Evolutionary conservation across 768 basidiomycete species (phyloP).

Genomic region (Chalciporus chontae): DNA sequence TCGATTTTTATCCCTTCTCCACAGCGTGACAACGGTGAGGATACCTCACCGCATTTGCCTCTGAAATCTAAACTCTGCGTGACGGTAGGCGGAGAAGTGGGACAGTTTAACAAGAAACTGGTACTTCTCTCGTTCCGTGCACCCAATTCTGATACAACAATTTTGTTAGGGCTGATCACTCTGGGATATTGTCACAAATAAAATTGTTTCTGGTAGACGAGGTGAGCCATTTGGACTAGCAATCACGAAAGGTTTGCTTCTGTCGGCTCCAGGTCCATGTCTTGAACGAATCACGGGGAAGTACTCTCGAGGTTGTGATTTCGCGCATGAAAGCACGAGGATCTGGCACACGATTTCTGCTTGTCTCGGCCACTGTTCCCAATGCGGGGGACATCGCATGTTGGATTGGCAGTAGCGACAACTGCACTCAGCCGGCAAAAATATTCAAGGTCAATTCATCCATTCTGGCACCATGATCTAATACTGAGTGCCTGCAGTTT

Average conservation of each 20-base stretch:
- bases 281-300: constrained; percentile 85
- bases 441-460: constrained; percentile 59
- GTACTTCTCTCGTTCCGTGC: constrained; percentile 43
- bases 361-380: constrained; percentile 92
- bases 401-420: constrained; percentile 66
- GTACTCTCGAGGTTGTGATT: constrained; percentile 91
- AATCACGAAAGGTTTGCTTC: not conserved
- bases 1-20: constrained; percentile 2
- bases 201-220: constrained; percentile 90
- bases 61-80: not conserved
- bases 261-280: constrained; percentile 70
- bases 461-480: not conserved
- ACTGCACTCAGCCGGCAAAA: constrained; percentile 43
- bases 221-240: constrained; percentile 36
- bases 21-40: constrained; percentile 74
- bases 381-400: constrained; percentile 86
- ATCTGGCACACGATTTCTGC: constrained; percentile 70
- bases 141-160: constrained; percentile 3
- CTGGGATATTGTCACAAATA: constrained; percentile 65
- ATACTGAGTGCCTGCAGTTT: constrained; percentile 51
- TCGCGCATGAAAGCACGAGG: constrained; percentile 86
- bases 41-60: not conserved
- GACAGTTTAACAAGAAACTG: constrained; percentile 89
- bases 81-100: constrained; percentile 86
- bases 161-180: constrained; percentile 52